Conservation (phyloP, 495 filamentous ascomycete genomes). For the Daldinia grandis region DNA sequence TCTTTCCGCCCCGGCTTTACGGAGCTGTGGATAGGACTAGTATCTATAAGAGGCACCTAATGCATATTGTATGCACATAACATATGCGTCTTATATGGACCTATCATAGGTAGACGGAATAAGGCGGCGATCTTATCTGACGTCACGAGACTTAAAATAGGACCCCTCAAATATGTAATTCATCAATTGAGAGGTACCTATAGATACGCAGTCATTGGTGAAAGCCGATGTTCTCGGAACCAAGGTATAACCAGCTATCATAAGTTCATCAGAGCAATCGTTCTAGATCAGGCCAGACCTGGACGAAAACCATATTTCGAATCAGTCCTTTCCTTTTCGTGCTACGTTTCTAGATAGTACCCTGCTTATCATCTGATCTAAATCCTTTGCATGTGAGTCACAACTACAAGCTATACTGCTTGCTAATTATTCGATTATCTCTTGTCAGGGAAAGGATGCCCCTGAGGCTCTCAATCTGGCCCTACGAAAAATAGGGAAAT, state of each 20-base stretch:
- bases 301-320: slow-evolving; percentile 2
- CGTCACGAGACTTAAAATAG: slow-evolving; percentile 17
- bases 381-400: slow-evolving; percentile 22
- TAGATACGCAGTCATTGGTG: slow-evolving; percentile 6
- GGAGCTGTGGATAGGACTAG: slow-evolving; percentile 21
- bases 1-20: slow-evolving; percentile 22
- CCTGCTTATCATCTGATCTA: neutral
- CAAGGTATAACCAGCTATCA: neutral
- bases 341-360: neutral
- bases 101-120: neutral
- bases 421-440: neutral
- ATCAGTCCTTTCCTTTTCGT: neutral
- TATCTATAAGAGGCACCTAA: no score
- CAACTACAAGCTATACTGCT: neutral
- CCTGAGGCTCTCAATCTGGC: neutral
- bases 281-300: neutral
- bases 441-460: neutral
- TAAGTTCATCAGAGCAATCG: neutral
- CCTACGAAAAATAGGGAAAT: neutral
- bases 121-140: slow-evolving; percentile 28
- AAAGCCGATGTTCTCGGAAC: neutral
- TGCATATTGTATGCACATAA: neutral
- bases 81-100: neutral
- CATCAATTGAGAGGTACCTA: neutral
- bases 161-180: neutral